phyloP scores from a whole-genome alignment of 2,329 filamentous ascomycete species.

The Hypoxylon sp. region DNA sequence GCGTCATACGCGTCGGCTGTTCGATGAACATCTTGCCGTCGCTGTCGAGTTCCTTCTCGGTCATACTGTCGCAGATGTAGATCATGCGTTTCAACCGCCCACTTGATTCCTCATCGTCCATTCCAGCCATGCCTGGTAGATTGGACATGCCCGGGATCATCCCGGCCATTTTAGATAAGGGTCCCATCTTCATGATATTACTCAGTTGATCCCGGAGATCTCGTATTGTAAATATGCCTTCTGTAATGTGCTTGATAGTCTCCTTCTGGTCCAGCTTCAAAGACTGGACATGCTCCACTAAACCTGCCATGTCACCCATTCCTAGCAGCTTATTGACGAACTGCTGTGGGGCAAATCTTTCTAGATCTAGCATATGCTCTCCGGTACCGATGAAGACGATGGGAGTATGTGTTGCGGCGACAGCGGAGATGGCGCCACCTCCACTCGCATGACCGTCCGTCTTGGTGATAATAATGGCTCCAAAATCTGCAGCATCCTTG shows the following conservation, averaged over 20 bases:
- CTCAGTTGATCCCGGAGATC: conserved; percentile 94
- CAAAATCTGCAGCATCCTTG: conserved; percentile 96
- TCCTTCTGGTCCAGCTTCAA: conserved; percentile 98
- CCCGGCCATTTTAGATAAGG: conserved; percentile 94
- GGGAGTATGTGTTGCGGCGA: conserved; percentile 94
- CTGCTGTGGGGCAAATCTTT: conserved; percentile 90
- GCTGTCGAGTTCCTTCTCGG: conserved; percentile 91
- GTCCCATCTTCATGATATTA: conserved; percentile 99
- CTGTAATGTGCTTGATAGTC: conserved; percentile 98
- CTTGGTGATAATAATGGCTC: conserved; percentile 99
- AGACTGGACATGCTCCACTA: conserved; percentile 96
- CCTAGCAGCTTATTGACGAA: conserved; percentile 95
- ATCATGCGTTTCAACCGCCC: conserved; percentile 97
- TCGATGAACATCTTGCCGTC: conserved; percentile 96
- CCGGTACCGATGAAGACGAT: conserved; percentile 99
- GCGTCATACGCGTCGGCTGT: conserved; percentile 91
- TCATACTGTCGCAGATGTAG: conserved; percentile 99
- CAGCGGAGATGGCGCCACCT: conserved; percentile 96
- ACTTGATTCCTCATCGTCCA: conserved; percentile 97
- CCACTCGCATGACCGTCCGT: conserved; percentile 96
- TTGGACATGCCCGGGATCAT: conserved; percentile 97
- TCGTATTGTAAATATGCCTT: conserved; percentile 94
- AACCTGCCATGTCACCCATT: conserved; percentile 95
- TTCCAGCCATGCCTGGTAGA: conserved; percentile 83
- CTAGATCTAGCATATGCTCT: conserved; percentile 95